Evolutionary conservation across 176 grass and related monocot genomes (phyloP).

Genomic region (barley (Hordeum vulgare)): DNA sequence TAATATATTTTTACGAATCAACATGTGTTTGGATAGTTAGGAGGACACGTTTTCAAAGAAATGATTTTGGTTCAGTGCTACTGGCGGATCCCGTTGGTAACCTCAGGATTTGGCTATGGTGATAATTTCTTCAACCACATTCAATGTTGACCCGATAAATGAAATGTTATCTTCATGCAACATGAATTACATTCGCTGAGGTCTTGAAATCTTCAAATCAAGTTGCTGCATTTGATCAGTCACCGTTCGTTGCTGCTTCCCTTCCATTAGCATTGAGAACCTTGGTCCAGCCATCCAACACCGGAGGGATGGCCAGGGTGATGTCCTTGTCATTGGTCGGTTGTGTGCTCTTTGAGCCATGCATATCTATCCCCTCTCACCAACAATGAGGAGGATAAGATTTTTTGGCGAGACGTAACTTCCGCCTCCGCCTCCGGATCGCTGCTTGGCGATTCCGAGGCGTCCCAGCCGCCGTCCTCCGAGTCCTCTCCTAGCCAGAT

Average conservation of each 20-base stretch:
- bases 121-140: neutral
- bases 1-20: no score
- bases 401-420: no score
- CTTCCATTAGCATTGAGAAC: slow-evolving; percentile 31
- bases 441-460: no score
- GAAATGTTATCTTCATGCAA: neutral
- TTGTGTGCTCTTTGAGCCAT: neutral
- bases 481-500: no score
- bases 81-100: neutral
- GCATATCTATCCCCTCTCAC: slow-evolving; percentile 13
- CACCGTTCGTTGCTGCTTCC: neutral
- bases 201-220: neutral
- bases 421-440: no score
- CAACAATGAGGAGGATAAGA: slow-evolving; percentile 35
- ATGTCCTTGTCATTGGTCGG: slow-evolving; percentile 36
- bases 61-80: neutral
- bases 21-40: no score
- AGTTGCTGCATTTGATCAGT: neutral
- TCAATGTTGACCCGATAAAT: neutral
- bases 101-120: neutral
- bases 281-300: slow-evolving; percentile 46
- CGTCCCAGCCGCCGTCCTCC: no score
- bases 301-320: slow-evolving; percentile 41
- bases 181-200: neutral
- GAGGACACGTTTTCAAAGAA: no score